Base-by-base conservation (phyloP, 306 rosid species). In the Phaseolus lunatus region DNA sequence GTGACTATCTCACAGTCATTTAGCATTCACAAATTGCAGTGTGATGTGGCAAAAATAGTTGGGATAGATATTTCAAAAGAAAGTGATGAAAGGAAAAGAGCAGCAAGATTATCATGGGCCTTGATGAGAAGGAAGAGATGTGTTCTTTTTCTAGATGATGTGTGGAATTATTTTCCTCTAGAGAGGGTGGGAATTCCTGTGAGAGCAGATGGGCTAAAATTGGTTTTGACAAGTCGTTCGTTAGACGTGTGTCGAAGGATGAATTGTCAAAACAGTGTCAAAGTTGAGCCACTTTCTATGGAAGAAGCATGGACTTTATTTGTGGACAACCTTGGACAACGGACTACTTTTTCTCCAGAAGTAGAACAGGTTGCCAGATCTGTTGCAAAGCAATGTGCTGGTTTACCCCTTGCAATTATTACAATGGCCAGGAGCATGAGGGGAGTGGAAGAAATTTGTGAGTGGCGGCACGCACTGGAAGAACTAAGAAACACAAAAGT, bases 31-130 rank as follows among this genome's bases (percentile, higher is more conserved):
- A 61, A 61, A 19, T 54, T 85, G 66, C 81, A 85, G 54, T 29
- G 22, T 9, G 72, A 81, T 71, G 65, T 81, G 20, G 75, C 83
- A 14, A 73, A 68, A 73, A 26, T 50, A 13, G 65, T 81, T 44
- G 33, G 72, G 19, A 26, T 77, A n/a, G 67, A 85, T 44, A 31
- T 82, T 37, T 70, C 37, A 11, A 9, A 19, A 1, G 72, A 72
- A 20, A 20, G 12, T 61, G 67, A 61, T 61, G 67, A 61, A 61
- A 75, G 16, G 52, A 80, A 63, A 57, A 80, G 83, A 63, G 85
- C 83, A 0, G 64, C 80, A 33, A 78, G 58, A 9, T 59, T 83
- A 29, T 68, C 77, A 22, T 41, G 53, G 71, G 9, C 67, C 33
- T 61, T 61, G 44, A 31, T 29, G 67, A 61, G 67, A 29, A 61